These are phyloP conservation scores for Russula emetica DNA, from an alignment of 768 basidiomycete species.

Conservation along the genomic window DNA sequence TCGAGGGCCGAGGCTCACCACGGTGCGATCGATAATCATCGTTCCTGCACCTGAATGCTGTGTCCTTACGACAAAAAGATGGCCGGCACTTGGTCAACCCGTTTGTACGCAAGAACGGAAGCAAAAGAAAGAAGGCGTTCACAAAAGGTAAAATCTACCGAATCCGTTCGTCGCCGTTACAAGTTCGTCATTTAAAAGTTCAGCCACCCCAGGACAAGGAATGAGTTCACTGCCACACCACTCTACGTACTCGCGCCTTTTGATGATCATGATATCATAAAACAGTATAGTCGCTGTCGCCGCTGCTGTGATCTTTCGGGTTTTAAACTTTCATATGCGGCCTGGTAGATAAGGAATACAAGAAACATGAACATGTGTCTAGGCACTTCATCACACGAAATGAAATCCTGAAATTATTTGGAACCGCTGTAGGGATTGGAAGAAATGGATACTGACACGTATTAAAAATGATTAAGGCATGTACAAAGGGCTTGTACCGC, in stretches of 20 bases:
- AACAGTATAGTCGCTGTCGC: not conserved
- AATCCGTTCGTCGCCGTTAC: not conserved
- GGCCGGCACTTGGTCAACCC: too few relatives aligned
- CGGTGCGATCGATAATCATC: not conserved
- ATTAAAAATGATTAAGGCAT: not conserved
- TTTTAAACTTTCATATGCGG: not conserved
- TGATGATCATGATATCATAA: not conserved
- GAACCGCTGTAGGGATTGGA: not conserved
- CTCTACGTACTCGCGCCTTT: not conserved
- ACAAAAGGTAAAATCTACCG: conserved; percentile 11
- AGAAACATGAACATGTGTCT: not conserved
- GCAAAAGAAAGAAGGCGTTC: not conserved
- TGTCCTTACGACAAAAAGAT: conserved; percentile 7
- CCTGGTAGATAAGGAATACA: not conserved
- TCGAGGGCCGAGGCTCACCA: not conserved
- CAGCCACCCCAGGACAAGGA: not conserved
- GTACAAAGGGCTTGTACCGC: not conserved
- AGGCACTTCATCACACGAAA: conserved; percentile 3
- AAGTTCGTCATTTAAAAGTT: not conserved
- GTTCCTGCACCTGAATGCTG: conserved; percentile 7
- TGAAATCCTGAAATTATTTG: not conserved
- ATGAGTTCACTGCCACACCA: not conserved
- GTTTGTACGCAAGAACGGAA: conserved; percentile 17
- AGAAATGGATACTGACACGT: not conserved
- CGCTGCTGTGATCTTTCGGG: not conserved